Percentiles rank a stretch among this genome's conserved stretches.
These are phyloP conservation scores for Plectranthus barbatus DNA, from an alignment of 257 asterid genomes.

Conservation along the genomic window DNA sequence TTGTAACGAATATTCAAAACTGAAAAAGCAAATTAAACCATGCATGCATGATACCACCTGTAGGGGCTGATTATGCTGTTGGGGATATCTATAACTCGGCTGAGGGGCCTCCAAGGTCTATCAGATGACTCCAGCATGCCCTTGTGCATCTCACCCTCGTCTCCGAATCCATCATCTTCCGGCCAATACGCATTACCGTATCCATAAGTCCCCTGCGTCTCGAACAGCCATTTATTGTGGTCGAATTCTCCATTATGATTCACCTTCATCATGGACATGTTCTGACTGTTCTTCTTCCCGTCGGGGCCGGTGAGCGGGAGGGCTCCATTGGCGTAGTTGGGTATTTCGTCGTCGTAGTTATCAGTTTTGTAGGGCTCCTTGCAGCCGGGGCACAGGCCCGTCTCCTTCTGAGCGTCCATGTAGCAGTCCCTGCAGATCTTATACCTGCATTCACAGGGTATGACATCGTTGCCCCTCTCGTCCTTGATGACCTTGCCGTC, in stretches of 20 bases:
- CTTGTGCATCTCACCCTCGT: constrained; percentile 28
- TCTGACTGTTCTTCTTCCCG: constrained; percentile 32
- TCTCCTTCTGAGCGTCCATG: constrained; percentile 75
- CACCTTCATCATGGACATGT: constrained; percentile 71
- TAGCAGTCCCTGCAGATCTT: constrained; percentile 87
- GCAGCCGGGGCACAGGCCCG: constrained; percentile 74
- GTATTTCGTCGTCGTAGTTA: constrained; percentile 55
- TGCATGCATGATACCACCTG: background rate
- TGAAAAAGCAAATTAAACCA: no score
- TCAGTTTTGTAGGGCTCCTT: constrained; percentile 64
- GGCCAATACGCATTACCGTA: constrained; percentile 91
- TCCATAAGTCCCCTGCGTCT: constrained; percentile 82
- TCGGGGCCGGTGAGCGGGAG: constrained; percentile 60
- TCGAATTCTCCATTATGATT: constrained; percentile 82
- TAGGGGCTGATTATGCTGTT: constrained; percentile 70
- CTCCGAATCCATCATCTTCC: constrained; percentile 49
- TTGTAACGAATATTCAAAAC: no score
- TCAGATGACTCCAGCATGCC: constrained; percentile 46
- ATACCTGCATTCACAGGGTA: constrained; percentile 81
- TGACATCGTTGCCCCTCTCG: constrained; percentile 66
- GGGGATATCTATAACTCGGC: constrained; percentile 51
- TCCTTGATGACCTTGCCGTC: constrained; percentile 83
- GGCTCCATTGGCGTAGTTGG: constrained; percentile 44
- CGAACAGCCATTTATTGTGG: constrained; percentile 76
- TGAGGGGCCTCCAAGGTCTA: constrained; percentile 83